Percentiles rank a stretch among this genome's conserved stretches.
Conservation (phyloP, 768 basidiomycete genomes). For the Clitopilus hobsonii region DNA sequence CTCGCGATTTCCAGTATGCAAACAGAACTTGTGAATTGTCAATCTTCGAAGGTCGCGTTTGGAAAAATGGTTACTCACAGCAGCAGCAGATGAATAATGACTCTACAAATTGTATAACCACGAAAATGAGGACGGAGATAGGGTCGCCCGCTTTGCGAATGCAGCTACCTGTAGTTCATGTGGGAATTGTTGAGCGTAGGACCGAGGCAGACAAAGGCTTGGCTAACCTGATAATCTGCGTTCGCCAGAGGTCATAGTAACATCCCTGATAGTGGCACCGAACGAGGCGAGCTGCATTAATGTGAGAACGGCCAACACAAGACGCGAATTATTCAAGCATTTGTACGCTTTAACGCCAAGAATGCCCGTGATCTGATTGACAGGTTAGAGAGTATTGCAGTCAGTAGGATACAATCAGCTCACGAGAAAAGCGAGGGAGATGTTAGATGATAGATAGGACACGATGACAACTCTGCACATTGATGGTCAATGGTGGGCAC, state of each 20-base stretch:
- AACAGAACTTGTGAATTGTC: slow-evolving; percentile 37
- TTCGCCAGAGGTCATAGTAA: slow-evolving; percentile 28
- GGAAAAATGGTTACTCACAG: slow-evolving; percentile 36
- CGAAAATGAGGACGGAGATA: slow-evolving; percentile 32
- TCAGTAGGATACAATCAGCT: neutral
- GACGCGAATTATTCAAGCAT: slow-evolving; percentile 55
- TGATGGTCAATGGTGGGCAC: slow-evolving; percentile 1
- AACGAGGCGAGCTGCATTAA: slow-evolving; percentile 39
- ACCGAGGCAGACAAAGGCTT: neutral
- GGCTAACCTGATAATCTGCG: slow-evolving; percentile 45
- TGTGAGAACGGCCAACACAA: slow-evolving; percentile 40
- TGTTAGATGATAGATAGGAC: slow-evolving; percentile 28
- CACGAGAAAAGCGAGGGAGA: slow-evolving; percentile 38
- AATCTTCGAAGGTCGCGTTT: slow-evolving; percentile 1
- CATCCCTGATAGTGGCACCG: slow-evolving; percentile 36
- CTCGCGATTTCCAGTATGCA: slow-evolving; percentile 50
- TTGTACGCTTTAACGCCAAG: slow-evolving; percentile 64
- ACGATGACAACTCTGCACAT: slow-evolving; percentile 29
- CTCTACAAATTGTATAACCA: slow-evolving; percentile 47
- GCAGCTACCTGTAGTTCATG: slow-evolving; percentile 39
- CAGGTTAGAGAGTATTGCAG: neutral
- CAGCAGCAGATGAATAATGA: slow-evolving; percentile 56
- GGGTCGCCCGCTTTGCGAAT: slow-evolving; percentile 24
- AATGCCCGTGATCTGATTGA: slow-evolving; percentile 51
- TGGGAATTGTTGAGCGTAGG: neutral